Base-by-base conservation (phyloP, 2,329 filamentous ascomycete genomes). In the Volutella citrinella region DNA sequence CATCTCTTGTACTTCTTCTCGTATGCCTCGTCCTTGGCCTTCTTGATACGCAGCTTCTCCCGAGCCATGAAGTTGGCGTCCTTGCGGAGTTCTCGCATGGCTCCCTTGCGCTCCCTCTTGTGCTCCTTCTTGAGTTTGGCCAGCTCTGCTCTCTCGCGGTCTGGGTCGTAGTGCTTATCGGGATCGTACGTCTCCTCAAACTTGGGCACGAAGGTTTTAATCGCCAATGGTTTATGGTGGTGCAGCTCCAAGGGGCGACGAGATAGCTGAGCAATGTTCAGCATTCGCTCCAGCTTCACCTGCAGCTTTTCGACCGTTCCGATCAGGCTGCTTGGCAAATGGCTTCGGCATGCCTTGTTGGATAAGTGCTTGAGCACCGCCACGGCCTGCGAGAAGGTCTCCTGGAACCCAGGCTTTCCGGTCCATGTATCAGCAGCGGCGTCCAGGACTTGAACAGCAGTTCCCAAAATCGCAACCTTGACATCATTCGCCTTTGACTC, bases 171-270 rank as follows among this genome's bases (percentile, higher is more conserved):
- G 74, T 97, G 93, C 68, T 89, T 91, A 68, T 86, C 80, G 4
- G 93, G 93, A 61, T 95, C 93, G 76, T 89, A 98, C 38, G 78
- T 76, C 59, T 96, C 91, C 67, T 97, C 93, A 67, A 97, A 98
- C 63, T 95, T 95, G 63, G 93, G 93, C 28, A 96, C 80, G 38
- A 78, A 82, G 7, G 80, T 82, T 62, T 91, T 90, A 69, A 97
- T 95, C 15, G 93, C 83, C 4, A 95, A 75, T 0, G 90, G 88
- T 1, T 77, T 76, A 70, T 98, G 93, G 64, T 93, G 77, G 66
- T 98, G 93, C 4, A 98, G 78, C 52, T 88, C 78, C 19, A 97
- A 78, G 3, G 89, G 87, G 8, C 86, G 81, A 23, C 90, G 87
- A 25, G 73, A 65, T 14, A 84, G 70, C 26, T 72, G 74, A 2